phyloP scores from a whole-genome alignment of 371 early-diverging fungal genomes.

The Sporodiniella umbellata region DNA sequence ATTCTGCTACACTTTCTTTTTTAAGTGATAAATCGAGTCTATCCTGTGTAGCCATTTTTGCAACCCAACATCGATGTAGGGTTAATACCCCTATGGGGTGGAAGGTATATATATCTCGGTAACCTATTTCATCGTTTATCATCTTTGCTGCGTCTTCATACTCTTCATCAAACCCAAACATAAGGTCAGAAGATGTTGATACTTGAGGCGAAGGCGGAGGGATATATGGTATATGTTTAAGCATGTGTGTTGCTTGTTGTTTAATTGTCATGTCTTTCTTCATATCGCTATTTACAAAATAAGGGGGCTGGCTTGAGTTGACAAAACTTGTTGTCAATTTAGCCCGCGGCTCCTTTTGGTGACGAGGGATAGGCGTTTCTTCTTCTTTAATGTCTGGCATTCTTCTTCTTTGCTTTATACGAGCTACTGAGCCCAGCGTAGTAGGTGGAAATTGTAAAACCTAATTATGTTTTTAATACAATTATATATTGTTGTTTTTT shows the following conservation, averaged over 20 bases:
- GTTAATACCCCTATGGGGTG: constrained; percentile 58
- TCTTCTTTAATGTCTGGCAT: constrained; percentile 31
- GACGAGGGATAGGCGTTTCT: constrained; percentile 3
- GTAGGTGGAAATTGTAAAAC: constrained; percentile 6
- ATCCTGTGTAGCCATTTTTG: constrained; percentile 43
- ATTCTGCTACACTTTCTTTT: constrained; percentile 61
- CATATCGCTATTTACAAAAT: constrained; percentile 16
- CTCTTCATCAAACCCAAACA: constrained; percentile 57
- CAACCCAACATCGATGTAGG: constrained; percentile 60
- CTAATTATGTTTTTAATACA: neutral
- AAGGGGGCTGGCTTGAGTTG: constrained; percentile 24
- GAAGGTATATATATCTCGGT: constrained; percentile 59
- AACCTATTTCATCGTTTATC: constrained; percentile 45
- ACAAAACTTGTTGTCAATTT: constrained; percentile 40
- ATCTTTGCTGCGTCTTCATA: constrained; percentile 35
- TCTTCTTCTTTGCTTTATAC: constrained; percentile 53
- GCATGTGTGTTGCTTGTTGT: constrained; percentile 38
- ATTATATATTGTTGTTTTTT: too few relatives aligned
- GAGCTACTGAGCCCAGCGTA: constrained; percentile 38
- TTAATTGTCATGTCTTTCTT: constrained; percentile 15
- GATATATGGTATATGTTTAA: constrained; percentile 21
- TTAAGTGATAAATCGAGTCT: constrained; percentile 48
- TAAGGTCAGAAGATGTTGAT: constrained; percentile 2
- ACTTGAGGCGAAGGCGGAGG: constrained; percentile 5
- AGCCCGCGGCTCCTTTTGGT: constrained; percentile 20